These are phyloP conservation scores for Trichoderma aggressivum DNA, from an alignment of 2,329 filamentous ascomycete species.

Conservation along the genomic window DNA sequence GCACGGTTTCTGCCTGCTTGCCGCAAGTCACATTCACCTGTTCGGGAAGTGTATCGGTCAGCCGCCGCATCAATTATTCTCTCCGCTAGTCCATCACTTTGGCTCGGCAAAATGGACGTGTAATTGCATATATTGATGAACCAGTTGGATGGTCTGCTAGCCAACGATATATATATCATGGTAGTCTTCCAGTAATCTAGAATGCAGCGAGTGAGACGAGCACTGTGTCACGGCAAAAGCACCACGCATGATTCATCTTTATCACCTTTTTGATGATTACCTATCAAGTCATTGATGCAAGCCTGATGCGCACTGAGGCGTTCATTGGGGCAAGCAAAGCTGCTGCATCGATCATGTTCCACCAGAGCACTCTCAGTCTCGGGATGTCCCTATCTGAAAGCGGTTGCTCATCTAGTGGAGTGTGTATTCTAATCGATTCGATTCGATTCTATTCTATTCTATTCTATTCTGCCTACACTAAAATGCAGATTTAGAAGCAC, in stretches of 20 bases:
- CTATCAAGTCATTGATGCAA: not conserved
- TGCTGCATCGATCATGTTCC: no score
- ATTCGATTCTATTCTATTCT: no score
- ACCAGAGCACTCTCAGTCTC: not conserved
- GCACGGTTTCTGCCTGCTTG: not conserved
- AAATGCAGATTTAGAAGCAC: no score
- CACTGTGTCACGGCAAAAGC: not conserved
- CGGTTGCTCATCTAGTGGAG: not conserved
- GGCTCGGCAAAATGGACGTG: not conserved
- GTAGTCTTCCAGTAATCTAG: not conserved
- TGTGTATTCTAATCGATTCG: no score
- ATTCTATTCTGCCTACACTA: no score
- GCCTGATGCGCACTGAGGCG: no score
- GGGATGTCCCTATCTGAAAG: not conserved
- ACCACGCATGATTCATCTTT: not conserved
- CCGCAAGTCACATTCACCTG: not conserved
- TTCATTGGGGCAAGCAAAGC: no score
- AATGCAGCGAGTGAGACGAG: not conserved
- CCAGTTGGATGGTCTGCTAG: not conserved
- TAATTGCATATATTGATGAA: no score
- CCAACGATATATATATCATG: not conserved
- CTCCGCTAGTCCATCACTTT: not conserved
- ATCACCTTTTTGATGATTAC: constrained; percentile 1
- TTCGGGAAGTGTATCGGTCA: not conserved
- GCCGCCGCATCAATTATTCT: not conserved